A percentile compares a stretch with the other conserved stretches of the same genome.
phyloP scores from a whole-genome alignment of 768 basidiomycete species.

The Pisolithus microcarpus region DNA sequence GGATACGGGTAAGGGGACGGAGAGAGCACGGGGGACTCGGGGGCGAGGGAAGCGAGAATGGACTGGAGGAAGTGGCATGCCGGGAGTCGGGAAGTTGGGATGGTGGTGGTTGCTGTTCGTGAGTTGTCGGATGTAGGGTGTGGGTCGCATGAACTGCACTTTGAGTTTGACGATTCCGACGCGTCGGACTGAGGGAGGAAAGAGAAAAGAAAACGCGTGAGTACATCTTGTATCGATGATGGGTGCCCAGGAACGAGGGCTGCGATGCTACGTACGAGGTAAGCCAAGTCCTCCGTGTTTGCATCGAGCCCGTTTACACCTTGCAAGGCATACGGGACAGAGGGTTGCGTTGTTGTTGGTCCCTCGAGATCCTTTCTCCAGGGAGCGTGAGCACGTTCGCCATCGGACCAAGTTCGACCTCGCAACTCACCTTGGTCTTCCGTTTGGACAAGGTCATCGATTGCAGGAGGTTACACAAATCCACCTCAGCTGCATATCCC shows the following conservation, averaged over 20 bases:
- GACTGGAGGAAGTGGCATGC: slow-evolving; percentile 60
- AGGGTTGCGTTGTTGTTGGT: slow-evolving; percentile 6
- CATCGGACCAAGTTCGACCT: not conserved
- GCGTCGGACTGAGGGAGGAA: slow-evolving; percentile 35
- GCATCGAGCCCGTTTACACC: slow-evolving; percentile 34
- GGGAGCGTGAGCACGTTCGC: slow-evolving; percentile 12
- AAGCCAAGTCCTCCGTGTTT: slow-evolving; percentile 39
- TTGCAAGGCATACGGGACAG: slow-evolving; percentile 26
- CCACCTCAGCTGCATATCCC: slow-evolving; percentile 30
- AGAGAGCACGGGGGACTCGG: slow-evolving; percentile 28
- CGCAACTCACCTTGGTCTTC: slow-evolving; percentile 24
- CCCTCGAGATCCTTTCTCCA: slow-evolving; percentile 30
- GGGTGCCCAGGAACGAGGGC: not conserved
- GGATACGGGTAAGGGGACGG: slow-evolving; percentile 28
- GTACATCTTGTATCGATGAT: not conserved
- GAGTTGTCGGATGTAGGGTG: slow-evolving; percentile 5
- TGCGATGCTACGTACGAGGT: slow-evolving; percentile 29
- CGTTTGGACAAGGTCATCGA: slow-evolving; percentile 41
- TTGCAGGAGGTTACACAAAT: slow-evolving; percentile 48
- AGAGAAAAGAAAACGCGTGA: not conserved
- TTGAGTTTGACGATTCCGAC: slow-evolving; percentile 40
- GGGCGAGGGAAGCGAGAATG: slow-evolving; percentile 50
- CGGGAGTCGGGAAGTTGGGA: slow-evolving; percentile 19
- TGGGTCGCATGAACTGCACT: slow-evolving; percentile 30
- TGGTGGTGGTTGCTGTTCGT: slow-evolving; percentile 9